Evolutionary conservation across 2,329 filamentous ascomycete species (phyloP), one percentile per base, ranked within the genome.

Genomic region (Talaromyces albobiverticillius): DNA sequence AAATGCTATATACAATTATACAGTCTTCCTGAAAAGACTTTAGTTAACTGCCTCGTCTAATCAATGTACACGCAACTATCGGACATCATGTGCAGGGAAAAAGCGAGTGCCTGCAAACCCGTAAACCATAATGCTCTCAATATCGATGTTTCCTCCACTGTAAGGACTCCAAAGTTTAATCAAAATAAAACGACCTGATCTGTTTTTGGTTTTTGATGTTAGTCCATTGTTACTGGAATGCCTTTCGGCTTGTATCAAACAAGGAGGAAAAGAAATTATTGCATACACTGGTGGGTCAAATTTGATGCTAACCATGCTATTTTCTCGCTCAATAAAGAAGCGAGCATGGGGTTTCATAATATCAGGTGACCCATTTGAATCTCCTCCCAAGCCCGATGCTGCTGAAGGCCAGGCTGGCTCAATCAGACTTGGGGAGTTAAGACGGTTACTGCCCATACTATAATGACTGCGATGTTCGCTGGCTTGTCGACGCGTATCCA

Each of bases 101-200:
- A 86, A 96, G 56, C 92, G 82, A 9, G 89, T 88, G 4, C 93
- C 93, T 0, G 90, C 89, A 71, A 86, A 96, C 0, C 93, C 93
- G 64, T 88, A 86, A 1, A 86, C 88, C 55, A 91, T 82, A 22
- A 96, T 86, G 43, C 87, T 90, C 69, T 96, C 88, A 36, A 97
- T 90, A 66, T 96, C 91, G 59, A 96, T 95, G 64, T 95, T 95
- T 3, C 82, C 79, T 46, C 86, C 83, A 23, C 84, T 81, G 56
- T 83, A 82, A 2, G 88, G 88, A 63, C 86, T 91, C 89, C 90
- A 96, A 69, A 96, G 83, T 76, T 96, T 96, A 59, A 97, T 77
- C 40, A 96, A 73, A 50, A 97, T 87, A 68, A 88, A 95, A 54
- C 89, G 83, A 4, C 89, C 89, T 10, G 89, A 90, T 8, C 80